Conservation (phyloP, 23 red algal genomes). For the Agarophyton chilense region DNA sequence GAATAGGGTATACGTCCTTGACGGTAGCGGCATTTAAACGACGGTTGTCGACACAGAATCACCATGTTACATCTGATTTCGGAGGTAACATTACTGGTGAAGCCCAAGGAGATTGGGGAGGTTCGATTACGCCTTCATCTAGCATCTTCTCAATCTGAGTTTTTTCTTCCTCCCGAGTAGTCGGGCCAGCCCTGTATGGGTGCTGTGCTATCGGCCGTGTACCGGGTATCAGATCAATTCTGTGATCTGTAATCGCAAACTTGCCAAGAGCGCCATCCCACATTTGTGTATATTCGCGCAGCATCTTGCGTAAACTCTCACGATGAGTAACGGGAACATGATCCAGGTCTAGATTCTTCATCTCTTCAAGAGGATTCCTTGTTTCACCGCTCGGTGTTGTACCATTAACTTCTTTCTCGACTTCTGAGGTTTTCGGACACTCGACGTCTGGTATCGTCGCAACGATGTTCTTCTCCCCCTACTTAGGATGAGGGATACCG, state of each 20-base stretch:
- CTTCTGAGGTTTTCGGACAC: too few relatives aligned
- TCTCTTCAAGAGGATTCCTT: too few relatives aligned
- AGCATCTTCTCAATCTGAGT: neutral
- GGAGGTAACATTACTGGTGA: neutral
- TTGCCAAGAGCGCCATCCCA: neutral
- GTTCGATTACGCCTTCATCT: neutral
- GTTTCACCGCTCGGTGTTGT: too few relatives aligned
- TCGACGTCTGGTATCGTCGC: too few relatives aligned
- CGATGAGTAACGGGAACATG: neutral
- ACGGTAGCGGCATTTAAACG: neutral
- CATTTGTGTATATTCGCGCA: neutral
- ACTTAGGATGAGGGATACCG: too few relatives aligned
- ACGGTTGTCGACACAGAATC: neutral
- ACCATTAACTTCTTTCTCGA: too few relatives aligned
- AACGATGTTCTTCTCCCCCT: too few relatives aligned
- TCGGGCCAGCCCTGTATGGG: neutral
- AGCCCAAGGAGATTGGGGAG: neutral
- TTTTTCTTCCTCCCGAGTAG: neutral
- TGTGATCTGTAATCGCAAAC: neutral
- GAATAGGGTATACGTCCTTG: neutral
- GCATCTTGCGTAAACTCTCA: neutral
- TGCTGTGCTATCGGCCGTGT: neutral
- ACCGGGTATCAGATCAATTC: neutral
- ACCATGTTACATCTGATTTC: neutral
- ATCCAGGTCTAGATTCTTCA: neutral